Percentiles rank a stretch among this genome's conserved stretches.
Evolutionary conservation across 768 basidiomycete species (phyloP).

Genomic region (Trametes punicea): DNA sequence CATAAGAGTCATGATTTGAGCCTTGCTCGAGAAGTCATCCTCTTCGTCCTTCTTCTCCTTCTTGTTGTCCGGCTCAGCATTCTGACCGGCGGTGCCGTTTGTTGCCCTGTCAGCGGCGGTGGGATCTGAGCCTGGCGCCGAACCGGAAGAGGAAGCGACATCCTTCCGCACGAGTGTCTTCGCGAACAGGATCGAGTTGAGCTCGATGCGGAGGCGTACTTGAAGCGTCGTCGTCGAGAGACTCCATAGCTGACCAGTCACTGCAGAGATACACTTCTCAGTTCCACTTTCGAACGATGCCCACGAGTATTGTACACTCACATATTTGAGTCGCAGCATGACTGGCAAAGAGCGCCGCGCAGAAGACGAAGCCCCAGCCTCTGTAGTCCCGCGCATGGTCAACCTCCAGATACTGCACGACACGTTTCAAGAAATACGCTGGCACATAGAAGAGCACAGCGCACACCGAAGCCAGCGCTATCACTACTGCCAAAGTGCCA

Average conservation of each 20-base stretch:
- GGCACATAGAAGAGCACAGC: constrained; percentile 64
- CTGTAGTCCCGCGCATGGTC: constrained; percentile 53
- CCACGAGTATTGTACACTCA: constrained; percentile 27
- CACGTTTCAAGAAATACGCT: constrained; percentile 55
- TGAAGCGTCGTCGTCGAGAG: constrained; percentile 66
- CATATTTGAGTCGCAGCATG: constrained; percentile 42
- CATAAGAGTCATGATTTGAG: constrained; percentile 94
- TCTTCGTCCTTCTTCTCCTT: constrained; percentile 61
- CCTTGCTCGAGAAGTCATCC: constrained; percentile 52
- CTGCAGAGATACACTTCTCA: constrained; percentile 30
- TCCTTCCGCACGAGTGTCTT: constrained; percentile 89
- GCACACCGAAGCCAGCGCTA: constrained; percentile 49
- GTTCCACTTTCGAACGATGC: background rate
- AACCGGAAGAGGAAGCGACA: constrained; percentile 55
- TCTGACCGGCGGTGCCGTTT: background rate
- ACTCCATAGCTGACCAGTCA: constrained; percentile 69
- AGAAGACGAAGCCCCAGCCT: constrained; percentile 76
- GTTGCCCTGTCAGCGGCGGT: background rate
- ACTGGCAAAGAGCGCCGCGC: constrained; percentile 45
- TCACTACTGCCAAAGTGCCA: constrained; percentile 37
- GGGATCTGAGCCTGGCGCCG: background rate
- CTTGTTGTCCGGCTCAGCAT: constrained; percentile 37
- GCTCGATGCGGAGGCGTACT: constrained; percentile 65
- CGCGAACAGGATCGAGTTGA: constrained; percentile 81
- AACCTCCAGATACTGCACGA: constrained; percentile 64